These are phyloP conservation scores for Camellia japonica DNA, from an alignment of 148 eudicot genomes.

Conservation along the genomic window DNA sequence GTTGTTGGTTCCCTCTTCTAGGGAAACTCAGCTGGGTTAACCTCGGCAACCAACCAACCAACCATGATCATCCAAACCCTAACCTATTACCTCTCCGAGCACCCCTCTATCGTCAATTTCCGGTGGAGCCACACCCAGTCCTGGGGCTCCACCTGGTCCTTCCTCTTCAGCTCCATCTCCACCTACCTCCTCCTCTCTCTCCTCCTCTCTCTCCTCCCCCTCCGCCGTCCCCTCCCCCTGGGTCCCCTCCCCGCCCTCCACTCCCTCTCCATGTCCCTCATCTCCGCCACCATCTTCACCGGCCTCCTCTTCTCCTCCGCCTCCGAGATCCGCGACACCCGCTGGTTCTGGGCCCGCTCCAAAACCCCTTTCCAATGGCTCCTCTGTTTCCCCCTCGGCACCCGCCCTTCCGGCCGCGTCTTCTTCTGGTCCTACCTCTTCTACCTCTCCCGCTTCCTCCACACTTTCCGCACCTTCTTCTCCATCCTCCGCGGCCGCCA, in stretches of 20 bases:
- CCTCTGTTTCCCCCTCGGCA: no score
- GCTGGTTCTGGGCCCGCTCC: no score
- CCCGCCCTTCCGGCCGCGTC: no score
- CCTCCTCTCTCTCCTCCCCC: not conserved
- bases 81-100: conserved; percentile 6
- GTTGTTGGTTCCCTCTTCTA: no score
- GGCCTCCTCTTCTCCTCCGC: not conserved
- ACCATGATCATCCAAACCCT: not conserved
- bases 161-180: conserved; percentile 8
- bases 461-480: no score
- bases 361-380: no score
- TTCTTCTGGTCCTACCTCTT: no score
- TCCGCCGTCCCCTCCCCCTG: not conserved
- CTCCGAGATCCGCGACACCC: no score
- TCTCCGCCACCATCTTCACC: conserved; percentile 1
- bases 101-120: not conserved
- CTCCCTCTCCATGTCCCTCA: conserved; percentile 8
- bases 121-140: conserved; percentile 11
- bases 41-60: no score
- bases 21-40: no score
- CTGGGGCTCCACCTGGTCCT: conserved; percentile 7
- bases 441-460: no score
- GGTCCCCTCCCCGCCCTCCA: conserved; percentile 8
- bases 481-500: no score
- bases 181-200: not conserved